Evolutionary conservation across 2,329 filamentous ascomycete genomes (phyloP).

Genomic region (Chrysoporthe cubensis): DNA sequence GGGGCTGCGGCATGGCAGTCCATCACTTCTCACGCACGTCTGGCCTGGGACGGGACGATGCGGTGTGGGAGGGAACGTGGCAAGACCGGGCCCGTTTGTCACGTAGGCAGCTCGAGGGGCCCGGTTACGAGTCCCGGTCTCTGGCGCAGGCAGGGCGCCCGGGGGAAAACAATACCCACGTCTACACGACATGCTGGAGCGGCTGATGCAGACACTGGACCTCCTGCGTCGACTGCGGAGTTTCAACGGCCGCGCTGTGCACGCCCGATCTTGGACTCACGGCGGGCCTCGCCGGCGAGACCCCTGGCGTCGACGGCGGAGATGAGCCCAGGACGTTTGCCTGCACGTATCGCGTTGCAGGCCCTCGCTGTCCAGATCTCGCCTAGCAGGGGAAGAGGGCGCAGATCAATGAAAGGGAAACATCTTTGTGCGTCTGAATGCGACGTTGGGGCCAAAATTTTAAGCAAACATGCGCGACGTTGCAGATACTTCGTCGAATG

Average conservation of each 20-base stretch:
- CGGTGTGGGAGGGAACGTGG: neutral
- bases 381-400: neutral
- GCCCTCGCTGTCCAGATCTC: neutral
- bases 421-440: neutral
- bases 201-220: neutral
- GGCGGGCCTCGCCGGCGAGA: neutral
- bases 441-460: neutral
- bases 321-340: neutral
- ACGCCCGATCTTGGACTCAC: neutral
- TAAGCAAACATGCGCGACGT: constrained; percentile 14
- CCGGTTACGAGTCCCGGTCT: neutral
- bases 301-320: neutral
- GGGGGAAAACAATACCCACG: neutral
- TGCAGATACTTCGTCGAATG: neutral
- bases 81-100: neutral
- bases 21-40: neutral
- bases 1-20: neutral
- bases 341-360: neutral
- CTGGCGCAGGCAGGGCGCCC: no score
- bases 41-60: constrained; percentile 2
- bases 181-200: neutral
- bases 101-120: neutral
- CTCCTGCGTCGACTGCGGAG: neutral
- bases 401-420: neutral
- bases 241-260: neutral